Evolutionary conservation across 371 early-diverging fungal species (phyloP).

Genomic region (Actinomucor elegans): DNA sequence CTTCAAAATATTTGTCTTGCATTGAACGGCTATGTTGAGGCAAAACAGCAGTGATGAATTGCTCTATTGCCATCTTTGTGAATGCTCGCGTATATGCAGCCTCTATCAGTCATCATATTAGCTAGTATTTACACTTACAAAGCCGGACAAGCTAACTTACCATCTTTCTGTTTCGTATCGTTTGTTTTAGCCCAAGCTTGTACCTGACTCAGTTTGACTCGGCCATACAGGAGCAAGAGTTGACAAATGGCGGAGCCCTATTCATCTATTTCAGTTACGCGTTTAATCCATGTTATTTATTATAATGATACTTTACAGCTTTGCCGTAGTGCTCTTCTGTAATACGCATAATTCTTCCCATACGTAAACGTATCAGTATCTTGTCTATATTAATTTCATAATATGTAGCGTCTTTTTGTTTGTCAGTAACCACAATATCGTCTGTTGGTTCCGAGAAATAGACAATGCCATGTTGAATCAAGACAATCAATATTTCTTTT

Average conservation of each 20-base stretch:
- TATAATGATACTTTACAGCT: too few species aligned
- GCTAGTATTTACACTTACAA: too few species aligned
- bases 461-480: constrained; percentile 39
- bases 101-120: constrained; percentile 29
- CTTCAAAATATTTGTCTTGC: constrained; percentile 59
- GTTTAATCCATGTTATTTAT: background rate
- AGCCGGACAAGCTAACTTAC: too few species aligned
- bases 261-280: background rate
- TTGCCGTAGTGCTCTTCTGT: constrained; percentile 65
- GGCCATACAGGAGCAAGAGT: constrained; percentile 30
- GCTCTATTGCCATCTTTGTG: constrained; percentile 60
- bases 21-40: constrained; percentile 61
- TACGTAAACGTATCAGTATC: constrained; percentile 65
- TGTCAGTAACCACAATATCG: too few species aligned
- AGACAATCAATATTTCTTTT: constrained; percentile 23
- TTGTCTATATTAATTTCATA: constrained; percentile 56
- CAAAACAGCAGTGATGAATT: constrained; percentile 58
- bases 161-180: constrained; percentile 21
- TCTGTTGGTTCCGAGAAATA: constrained; percentile 22
- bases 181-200: constrained; percentile 24
- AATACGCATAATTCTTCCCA: constrained; percentile 61
- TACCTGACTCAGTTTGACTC: constrained; percentile 25
- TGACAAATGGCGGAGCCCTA: constrained; percentile 20
- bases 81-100: constrained; percentile 41
- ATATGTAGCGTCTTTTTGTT: constrained; percentile 52